Base-by-base conservation (phyloP, 495 filamentous ascomycete genomes). In the Hypoxylon crocopeplum region DNA sequence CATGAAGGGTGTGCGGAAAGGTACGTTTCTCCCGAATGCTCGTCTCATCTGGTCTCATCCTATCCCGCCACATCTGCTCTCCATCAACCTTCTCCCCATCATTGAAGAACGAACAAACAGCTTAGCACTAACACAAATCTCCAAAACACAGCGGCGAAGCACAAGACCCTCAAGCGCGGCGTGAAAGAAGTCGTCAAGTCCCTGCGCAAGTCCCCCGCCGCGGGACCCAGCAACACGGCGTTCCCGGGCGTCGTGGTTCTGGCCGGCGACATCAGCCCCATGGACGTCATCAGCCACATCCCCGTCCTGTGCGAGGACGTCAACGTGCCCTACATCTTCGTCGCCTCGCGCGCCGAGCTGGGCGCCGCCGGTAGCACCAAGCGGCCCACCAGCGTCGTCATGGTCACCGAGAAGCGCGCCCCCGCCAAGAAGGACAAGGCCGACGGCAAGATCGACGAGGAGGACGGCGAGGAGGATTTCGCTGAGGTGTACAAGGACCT, bases 151-250 rank as follows among this genome's bases (percentile, higher is more conserved):
- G 93, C 91, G 45, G 90, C 92, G 55, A 96, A 95, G 77, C 84
- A 89, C 77, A 94, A 92, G 77, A 86, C 88, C 53, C 88, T 99
- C 74, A 92, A 93, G 77, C 93, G 95, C 68, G 94, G 94, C 75
- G 93, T 98, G 34, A 98, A 98, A 77, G 94, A 99, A 78, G 91
- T 94, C 71, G 91, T 97, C 77, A 99, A 99, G 80, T 84, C 91
- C 16, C 88, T 99, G 66, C 90, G 93, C 74, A 96, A 97, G 78
- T 89, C 89, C 4, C 82, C 90, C 49, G 74, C 84, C 76, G 81
- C 84, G 44, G 74, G 77, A 16, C 79, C 79, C 16, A 64, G 76
- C 49, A 69, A 78, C 66, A 59, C 79, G 10, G 67, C 81, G 15
- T 84, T 86, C 53, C 80, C 81, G 44, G 91, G 86, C 62, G 81